These are phyloP conservation scores for Kluyveromyces sp. DNA, from an alignment of 1,139 yeast species.

Conservation along the genomic window DNA sequence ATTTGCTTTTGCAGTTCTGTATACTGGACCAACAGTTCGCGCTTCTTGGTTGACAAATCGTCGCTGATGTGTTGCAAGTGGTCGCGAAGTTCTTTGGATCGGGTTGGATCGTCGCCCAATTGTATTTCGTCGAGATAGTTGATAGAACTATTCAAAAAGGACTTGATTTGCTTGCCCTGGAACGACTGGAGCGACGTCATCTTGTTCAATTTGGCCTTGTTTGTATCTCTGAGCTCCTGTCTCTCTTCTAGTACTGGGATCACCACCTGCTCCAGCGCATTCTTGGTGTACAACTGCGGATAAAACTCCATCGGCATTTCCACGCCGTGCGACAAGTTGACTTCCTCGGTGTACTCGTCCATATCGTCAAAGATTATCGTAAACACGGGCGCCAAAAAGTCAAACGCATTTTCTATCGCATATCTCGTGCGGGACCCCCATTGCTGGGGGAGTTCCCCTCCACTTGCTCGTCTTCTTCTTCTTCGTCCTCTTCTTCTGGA, in stretches of 20 bases:
- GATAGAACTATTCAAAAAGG: constrained; percentile 22
- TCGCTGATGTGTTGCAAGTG: constrained; percentile 14
- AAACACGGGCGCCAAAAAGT: constrained; percentile 22
- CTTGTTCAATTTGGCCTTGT: constrained; percentile 5
- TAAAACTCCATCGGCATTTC: constrained; percentile 27
- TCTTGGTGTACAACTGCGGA: constrained; percentile 27
- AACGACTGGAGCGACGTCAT: constrained; percentile 18
- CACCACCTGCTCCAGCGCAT: constrained; percentile 21
- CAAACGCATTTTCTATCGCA: constrained; percentile 19
- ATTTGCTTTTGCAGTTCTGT: constrained; percentile 20
- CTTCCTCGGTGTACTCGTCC: constrained; percentile 20
- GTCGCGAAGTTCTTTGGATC: constrained; percentile 7
- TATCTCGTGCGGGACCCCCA: constrained; percentile 8
- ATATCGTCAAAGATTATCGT: constrained; percentile 27
- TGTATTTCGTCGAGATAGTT: constrained; percentile 17
- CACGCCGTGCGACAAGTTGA: constrained; percentile 20
- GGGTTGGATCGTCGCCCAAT: background rate
- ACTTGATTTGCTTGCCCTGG: constrained; percentile 26
- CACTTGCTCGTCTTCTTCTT: too few species aligned
- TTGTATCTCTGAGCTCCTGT: constrained; percentile 15
- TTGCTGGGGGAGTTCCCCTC: too few species aligned
- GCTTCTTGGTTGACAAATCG: constrained; percentile 13
- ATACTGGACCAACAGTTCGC: constrained; percentile 18
- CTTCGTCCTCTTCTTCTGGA: constrained; percentile 16
- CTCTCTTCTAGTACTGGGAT: constrained; percentile 18